Evolutionary conservation across 176 grass and related monocot species (phyloP).

Genomic region (Cocos nucifera): DNA sequence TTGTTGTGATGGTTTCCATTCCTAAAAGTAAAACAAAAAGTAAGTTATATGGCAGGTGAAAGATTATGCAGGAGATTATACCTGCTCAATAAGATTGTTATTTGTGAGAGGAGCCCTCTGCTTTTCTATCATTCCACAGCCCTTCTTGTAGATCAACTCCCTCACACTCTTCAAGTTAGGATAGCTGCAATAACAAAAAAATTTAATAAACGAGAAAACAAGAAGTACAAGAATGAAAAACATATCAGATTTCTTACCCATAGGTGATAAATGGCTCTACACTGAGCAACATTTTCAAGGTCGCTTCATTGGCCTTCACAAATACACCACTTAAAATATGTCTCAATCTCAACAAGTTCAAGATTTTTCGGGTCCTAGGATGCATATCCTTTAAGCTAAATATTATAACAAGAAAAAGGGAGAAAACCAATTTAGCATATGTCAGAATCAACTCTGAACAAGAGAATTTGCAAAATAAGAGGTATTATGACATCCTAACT

Average conservation of each 20-base stretch:
- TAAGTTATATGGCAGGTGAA: too few relatives aligned
- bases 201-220: neutral
- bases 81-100: slow-evolving; percentile 91
- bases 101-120: slow-evolving; percentile 76
- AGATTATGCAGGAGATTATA: slow-evolving; percentile 9
- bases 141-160: slow-evolving; percentile 94
- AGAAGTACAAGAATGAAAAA: neutral
- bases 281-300: slow-evolving; percentile 55
- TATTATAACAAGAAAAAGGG: slow-evolving; percentile 6
- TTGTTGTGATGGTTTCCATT: too few relatives aligned
- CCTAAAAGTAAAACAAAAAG: too few relatives aligned
- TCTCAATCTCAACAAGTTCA: slow-evolving; percentile 51
- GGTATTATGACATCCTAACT: slow-evolving; percentile 7
- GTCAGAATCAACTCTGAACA: neutral
- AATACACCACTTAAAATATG: slow-evolving; percentile 67
- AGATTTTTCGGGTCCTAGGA: slow-evolving; percentile 48
- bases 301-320: slow-evolving; percentile 58
- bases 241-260: slow-evolving; percentile 43
- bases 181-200: slow-evolving; percentile 27
- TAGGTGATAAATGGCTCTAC: slow-evolving; percentile 73
- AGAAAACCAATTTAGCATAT: neutral
- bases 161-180: slow-evolving; percentile 84
- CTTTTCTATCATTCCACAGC: slow-evolving; percentile 49
- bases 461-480: neutral
- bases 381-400: slow-evolving; percentile 66